Evolutionary conservation across 108 stramenopile genomes (phyloP).

Genomic region (Schizochytrium sp.): DNA sequence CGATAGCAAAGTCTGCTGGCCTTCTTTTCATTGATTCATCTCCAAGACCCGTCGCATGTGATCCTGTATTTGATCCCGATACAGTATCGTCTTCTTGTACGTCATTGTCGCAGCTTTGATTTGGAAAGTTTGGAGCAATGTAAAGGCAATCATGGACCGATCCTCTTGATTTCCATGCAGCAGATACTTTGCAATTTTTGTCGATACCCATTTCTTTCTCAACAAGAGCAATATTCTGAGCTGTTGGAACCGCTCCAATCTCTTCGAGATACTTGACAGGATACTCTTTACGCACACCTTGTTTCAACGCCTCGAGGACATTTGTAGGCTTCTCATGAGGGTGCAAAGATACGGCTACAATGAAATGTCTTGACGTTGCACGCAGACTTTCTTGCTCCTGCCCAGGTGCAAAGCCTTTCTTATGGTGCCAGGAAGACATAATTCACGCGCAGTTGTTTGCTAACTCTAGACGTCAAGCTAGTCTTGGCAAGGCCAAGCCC

Average conservation of each 20-base stretch:
- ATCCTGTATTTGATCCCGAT: neutral
- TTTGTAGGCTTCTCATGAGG: conserved; percentile 36
- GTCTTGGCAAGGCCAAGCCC: too few species aligned
- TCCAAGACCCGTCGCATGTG: too few species aligned
- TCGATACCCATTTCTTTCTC: conserved; percentile 58
- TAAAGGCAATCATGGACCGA: conserved; percentile 36
- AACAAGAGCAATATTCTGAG: conserved; percentile 25
- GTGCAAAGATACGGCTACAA: conserved; percentile 30
- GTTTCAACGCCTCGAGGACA: neutral
- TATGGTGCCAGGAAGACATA: too few species aligned
- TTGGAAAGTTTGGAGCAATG: conserved; percentile 5
- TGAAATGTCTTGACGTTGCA: neutral
- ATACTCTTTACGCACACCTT: conserved; percentile 34
- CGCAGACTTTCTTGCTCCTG: neutral
- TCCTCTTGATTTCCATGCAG: conserved; percentile 56
- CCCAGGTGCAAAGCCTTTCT: too few species aligned
- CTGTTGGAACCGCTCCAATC: conserved; percentile 35
- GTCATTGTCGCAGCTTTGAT: neutral
- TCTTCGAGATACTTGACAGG: conserved; percentile 51
- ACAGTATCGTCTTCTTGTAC: neutral
- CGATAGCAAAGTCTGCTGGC: conserved; percentile 19
- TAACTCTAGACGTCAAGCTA: too few species aligned
- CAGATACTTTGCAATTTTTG: conserved; percentile 23
- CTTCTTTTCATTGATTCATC: neutral
- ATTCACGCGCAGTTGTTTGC: too few species aligned